Evolutionary conservation across 805 yeast genomes (phyloP), one percentile per base, ranked within the genome.

Genomic region (Blastobotrys attinorum): DNA sequence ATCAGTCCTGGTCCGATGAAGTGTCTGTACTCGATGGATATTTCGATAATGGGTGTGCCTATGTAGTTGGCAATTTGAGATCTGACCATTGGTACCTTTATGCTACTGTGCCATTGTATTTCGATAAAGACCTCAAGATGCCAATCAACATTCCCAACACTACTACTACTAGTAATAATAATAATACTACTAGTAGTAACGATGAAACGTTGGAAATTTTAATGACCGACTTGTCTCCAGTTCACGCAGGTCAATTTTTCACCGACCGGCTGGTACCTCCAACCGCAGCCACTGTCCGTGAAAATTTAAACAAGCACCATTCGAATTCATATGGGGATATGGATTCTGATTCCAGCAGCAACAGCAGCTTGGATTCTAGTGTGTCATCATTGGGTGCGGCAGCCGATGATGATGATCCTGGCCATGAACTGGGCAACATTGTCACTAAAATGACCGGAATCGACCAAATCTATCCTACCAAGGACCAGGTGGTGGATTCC

Each of bases 61-160:
- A 86, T 58, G 70, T 84, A 40, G 87, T 89, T 42, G 97, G 97
- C 3, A 80, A 82, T 58, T 70, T 75, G 49, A 77, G 81, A 48
- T 79, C 79, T 45, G 92, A 86, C 58, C 95, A 88, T 59, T 90
- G 98, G 98, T 83, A 86, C 60, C 66, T 90, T 51, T 90, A 83
- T 60, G 72, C 79, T 45, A 84, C 59, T 5, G 45, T 27, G 15
- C 46, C 49, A 16, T 83, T 31, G 81, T 83, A 6, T 44, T 43
- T 29, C 17, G 44, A 41, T 25, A 7, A 22, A 11, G 18, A 34
- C 23, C n/a, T 41, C 27, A 25, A 33, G 18, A 41, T 35, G 37
- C 29, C 40, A 34, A 40, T 29, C 34, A 29, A n/a, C 36, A 37
- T 43, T 22, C 40, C 29, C 34, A 15, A 35, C 31, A n/a, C n/a